Percentiles rank a stretch among this genome's conserved stretches.
These are phyloP conservation scores for Xylaria longipes DNA, from an alignment of 495 filamentous ascomycete genomes.

Conservation along the genomic window DNA sequence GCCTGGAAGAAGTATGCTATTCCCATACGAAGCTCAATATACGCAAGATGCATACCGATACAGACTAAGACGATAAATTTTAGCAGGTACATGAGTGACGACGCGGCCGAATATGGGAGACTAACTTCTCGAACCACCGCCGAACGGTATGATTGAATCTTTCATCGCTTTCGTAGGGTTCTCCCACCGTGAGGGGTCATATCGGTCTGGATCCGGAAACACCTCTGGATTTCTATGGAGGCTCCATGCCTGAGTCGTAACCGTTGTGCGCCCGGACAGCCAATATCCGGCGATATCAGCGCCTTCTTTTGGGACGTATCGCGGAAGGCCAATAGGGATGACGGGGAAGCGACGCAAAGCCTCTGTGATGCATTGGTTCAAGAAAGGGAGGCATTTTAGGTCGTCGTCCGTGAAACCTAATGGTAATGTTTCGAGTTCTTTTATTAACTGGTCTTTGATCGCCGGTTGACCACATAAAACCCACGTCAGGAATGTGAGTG, in stretches of 20 bases:
- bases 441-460: slow-evolving; percentile 44
- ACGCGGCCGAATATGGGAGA: not conserved
- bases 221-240: slow-evolving; percentile 46
- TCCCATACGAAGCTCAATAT: slow-evolving; percentile 41
- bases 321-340: slow-evolving; percentile 51
- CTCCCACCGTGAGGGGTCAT: slow-evolving; percentile 40
- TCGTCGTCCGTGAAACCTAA: slow-evolving; percentile 47
- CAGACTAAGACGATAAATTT: slow-evolving; percentile 47
- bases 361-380: slow-evolving; percentile 58
- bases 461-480: slow-evolving; percentile 37
- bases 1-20: slow-evolving; percentile 40
- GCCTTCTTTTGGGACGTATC: slow-evolving; percentile 38
- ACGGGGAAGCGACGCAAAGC: slow-evolving; percentile 60
- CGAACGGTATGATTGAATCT: slow-evolving; percentile 59
- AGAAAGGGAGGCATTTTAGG: slow-evolving; percentile 48
- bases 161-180: slow-evolving; percentile 58
- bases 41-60: slow-evolving; percentile 43
- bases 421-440: slow-evolving; percentile 47
- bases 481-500: slow-evolving; percentile 52
- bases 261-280: slow-evolving; percentile 42
- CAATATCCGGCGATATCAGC: slow-evolving; percentile 36
- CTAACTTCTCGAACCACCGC: slow-evolving; percentile 50
- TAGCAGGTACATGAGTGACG: slow-evolving; percentile 33
- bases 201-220: slow-evolving; percentile 43
- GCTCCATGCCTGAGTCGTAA: slow-evolving; percentile 48